Conservation (phyloP, 495 filamentous ascomycete genomes). For the Penicillium egyptiacum region DNA sequence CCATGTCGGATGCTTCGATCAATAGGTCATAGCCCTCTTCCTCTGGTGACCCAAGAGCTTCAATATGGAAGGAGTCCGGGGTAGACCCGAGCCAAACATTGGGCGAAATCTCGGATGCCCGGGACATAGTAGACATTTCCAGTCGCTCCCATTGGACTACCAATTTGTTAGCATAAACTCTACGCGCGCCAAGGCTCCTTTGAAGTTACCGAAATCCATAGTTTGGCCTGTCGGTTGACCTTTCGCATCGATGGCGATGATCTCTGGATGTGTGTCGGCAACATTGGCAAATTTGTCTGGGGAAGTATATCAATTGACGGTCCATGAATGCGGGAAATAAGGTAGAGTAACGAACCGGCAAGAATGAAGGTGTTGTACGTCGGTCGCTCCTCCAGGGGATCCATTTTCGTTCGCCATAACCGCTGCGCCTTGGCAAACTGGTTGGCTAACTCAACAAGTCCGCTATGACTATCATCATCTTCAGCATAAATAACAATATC, state of each 20-base stretch:
- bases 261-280: slow-evolving; percentile 64
- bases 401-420: slow-evolving; percentile 65
- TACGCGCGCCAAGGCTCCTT: neutral
- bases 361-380: slow-evolving; percentile 84
- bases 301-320: slow-evolving; percentile 22
- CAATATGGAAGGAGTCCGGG: slow-evolving; percentile 59
- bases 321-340: neutral
- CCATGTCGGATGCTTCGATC: slow-evolving; percentile 85
- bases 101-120: slow-evolving; percentile 77
- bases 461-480: slow-evolving; percentile 50
- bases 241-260: slow-evolving; percentile 73
- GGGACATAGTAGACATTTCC: slow-evolving; percentile 94
- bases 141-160: slow-evolving; percentile 77
- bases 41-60: slow-evolving; percentile 22
- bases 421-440: slow-evolving; percentile 73
- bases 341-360: slow-evolving; percentile 50
- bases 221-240: slow-evolving; percentile 74
- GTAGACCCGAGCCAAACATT: slow-evolving; percentile 93
- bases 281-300: slow-evolving; percentile 68
- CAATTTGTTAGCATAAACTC: neutral
- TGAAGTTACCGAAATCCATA: slow-evolving; percentile 76
- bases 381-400: slow-evolving; percentile 55
- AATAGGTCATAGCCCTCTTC: slow-evolving; percentile 62
- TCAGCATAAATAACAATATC: slow-evolving; percentile 92
- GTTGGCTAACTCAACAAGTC: slow-evolving; percentile 66